These are phyloP conservation scores for Pleurotus citrinopileatus DNA, from an alignment of 768 basidiomycete genomes.

Conservation along the genomic window DNA sequence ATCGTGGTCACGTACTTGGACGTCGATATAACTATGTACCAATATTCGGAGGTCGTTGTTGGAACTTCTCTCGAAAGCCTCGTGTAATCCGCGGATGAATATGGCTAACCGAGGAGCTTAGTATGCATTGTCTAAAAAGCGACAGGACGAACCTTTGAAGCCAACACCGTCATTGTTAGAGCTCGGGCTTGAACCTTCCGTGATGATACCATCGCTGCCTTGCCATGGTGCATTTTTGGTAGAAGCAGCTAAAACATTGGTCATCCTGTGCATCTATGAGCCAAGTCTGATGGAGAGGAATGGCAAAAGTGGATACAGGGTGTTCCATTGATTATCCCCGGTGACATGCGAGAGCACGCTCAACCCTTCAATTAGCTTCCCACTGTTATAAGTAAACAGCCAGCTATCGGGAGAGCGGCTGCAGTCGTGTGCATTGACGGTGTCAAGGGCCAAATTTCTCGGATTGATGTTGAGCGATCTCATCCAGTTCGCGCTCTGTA, in stretches of 20 bases:
- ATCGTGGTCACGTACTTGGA: conserved; percentile 34
- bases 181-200: conserved; percentile 41
- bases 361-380: conserved; percentile 52
- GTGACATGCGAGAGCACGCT: conserved; percentile 42
- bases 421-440: conserved; percentile 44
- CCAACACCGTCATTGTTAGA: conserved; percentile 45
- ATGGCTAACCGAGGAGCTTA: conserved; percentile 25
- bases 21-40: conserved; percentile 47
- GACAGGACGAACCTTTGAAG: conserved; percentile 42
- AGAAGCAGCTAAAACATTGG: conserved; percentile 33
- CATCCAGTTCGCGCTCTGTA: conserved; percentile 47
- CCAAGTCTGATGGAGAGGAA: conserved; percentile 11
- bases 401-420: conserved; percentile 40
- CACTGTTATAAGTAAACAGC: conserved; percentile 54
- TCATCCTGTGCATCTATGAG: conserved; percentile 25
- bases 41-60: conserved; percentile 36
- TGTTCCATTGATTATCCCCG: conserved; percentile 37
- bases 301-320: conserved; percentile 24
- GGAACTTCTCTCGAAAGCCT: conserved; percentile 38
- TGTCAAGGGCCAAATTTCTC: conserved; percentile 42
- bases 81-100: conserved; percentile 45
- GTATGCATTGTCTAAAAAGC: not conserved
- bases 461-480: conserved; percentile 40
- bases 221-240: conserved; percentile 46
- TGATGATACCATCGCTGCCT: conserved; percentile 47